A percentile compares a stretch with the other conserved stretches of the same genome.
These are phyloP conservation scores for Botrytis medusae DNA, from an alignment of 2,329 filamentous ascomycete species.

Conservation along the genomic window DNA sequence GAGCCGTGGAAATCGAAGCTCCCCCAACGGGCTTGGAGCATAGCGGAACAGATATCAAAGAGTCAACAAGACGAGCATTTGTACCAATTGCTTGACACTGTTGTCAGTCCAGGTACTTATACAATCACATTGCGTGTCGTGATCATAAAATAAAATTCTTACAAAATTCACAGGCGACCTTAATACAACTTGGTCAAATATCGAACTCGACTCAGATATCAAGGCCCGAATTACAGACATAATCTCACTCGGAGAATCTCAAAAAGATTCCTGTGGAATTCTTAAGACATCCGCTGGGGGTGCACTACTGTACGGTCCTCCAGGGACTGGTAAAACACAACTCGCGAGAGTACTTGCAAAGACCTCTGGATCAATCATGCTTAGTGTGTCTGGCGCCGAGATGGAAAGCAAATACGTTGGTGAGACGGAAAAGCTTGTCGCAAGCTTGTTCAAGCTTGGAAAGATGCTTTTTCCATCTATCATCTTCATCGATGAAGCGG, in stretches of 20 bases:
- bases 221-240: neutral
- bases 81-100: neutral
- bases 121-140: neutral
- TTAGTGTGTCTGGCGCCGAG: neutral
- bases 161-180: neutral
- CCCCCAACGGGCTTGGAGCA: neutral
- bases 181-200: neutral
- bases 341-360: neutral
- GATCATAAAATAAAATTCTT: neutral
- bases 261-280: neutral
- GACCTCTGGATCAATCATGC: neutral
- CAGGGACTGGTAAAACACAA: neutral
- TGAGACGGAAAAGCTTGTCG: neutral
- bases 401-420: neutral
- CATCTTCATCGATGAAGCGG: neutral
- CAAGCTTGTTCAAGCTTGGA: neutral
- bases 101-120: neutral
- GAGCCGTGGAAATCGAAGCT: neutral
- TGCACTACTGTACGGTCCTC: neutral
- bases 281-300: neutral
- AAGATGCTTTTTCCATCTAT: neutral
- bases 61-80: neutral
- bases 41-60: slow-evolving; percentile 1
- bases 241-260: neutral
- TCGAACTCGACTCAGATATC: neutral